These are phyloP conservation scores for Rheum nobile DNA, from an alignment of 148 eudicot species.

Conservation along the genomic window DNA sequence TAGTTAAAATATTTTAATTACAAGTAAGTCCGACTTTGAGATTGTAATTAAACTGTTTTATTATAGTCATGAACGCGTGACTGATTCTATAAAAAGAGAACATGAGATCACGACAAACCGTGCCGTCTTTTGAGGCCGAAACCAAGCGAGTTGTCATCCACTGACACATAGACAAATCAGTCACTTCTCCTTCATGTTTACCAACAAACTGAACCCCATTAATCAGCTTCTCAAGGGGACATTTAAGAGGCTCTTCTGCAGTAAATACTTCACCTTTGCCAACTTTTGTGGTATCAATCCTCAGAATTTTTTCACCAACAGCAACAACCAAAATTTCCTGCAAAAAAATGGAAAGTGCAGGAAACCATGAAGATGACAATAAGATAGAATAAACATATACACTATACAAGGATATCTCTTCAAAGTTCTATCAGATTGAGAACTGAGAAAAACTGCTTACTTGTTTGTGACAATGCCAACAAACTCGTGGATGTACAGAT, in stretches of 20 bases:
- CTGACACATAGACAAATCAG: constrained; percentile 97
- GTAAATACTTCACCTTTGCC: constrained; percentile 62
- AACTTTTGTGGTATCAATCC: constrained; percentile 78
- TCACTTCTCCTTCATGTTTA: constrained; percentile 89
- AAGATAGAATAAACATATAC: not conserved
- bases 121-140: constrained; percentile 93
- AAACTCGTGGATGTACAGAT: constrained; percentile 86
- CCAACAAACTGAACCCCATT: constrained; percentile 93
- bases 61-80: not conserved
- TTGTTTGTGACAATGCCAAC: constrained; percentile 99
- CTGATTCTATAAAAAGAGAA: not conserved
- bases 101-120: constrained; percentile 41
- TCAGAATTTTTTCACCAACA: constrained; percentile 57
- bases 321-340: constrained; percentile 95
- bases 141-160: constrained; percentile 99
- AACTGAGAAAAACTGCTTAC: constrained; percentile 23
- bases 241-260: constrained; percentile 71
- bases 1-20: not conserved
- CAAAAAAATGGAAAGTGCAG: not conserved
- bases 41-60: not conserved
- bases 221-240: constrained; percentile 61
- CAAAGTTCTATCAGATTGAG: not conserved
- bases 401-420: not conserved
- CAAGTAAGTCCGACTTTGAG: not conserved
- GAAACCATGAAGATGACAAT: not conserved